Evolutionary conservation across 1,139 yeast species (phyloP).

Genomic region (Meyerozyma elateridarum): DNA sequence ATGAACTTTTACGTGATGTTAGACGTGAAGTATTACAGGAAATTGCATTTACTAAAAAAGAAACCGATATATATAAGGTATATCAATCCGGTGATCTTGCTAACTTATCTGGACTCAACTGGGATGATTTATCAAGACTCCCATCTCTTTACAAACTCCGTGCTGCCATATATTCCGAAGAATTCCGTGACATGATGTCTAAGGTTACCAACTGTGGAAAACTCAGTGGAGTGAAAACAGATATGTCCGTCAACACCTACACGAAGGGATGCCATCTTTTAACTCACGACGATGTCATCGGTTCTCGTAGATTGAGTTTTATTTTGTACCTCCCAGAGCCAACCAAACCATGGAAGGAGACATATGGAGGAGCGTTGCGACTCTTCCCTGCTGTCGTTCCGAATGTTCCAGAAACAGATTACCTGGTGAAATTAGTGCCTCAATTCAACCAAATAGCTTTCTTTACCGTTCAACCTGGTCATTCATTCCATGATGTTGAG

Average conservation of each 20-base stretch:
- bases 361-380: constrained; percentile 89
- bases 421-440: constrained; percentile 67
- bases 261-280: constrained; percentile 89
- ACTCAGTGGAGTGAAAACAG: constrained; percentile 83
- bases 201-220: constrained; percentile 84
- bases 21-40: constrained; percentile 78
- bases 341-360: constrained; percentile 77
- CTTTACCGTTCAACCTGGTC: constrained; percentile 93
- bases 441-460: constrained; percentile 95
- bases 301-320: constrained; percentile 88
- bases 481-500: constrained; percentile 95
- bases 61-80: constrained; percentile 94
- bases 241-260: constrained; percentile 88
- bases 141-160: constrained; percentile 73
- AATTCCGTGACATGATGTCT: constrained; percentile 80
- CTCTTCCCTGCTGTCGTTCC: constrained; percentile 83
- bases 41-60: constrained; percentile 88
- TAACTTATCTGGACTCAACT: constrained; percentile 78
- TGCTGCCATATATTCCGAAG: constrained; percentile 81
- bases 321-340: constrained; percentile 93
- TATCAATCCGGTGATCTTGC: constrained; percentile 95
- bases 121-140: constrained; percentile 67
- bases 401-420: constrained; percentile 85
- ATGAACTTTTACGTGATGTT: constrained; percentile 69
- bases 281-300: constrained; percentile 97